Evolutionary conservation across 257 asterid genomes (phyloP).

Genomic region (Anisodus acutangulus): DNA sequence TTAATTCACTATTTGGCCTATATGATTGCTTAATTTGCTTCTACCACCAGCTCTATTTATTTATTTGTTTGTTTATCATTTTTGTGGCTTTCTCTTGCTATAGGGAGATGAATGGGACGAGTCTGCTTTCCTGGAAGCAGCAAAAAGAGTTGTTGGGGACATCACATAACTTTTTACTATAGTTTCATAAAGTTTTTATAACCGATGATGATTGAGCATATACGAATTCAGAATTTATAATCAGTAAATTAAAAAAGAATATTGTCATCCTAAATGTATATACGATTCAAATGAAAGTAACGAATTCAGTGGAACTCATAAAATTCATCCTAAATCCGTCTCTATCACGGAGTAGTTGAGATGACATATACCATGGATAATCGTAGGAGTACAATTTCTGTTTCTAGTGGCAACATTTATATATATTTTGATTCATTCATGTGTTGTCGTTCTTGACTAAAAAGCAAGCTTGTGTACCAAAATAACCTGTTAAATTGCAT

Average conservation of each 20-base stretch:
- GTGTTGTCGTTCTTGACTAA: constrained; percentile 58
- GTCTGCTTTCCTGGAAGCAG: constrained; percentile 69
- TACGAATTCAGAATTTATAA: neutral
- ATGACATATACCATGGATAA: neutral
- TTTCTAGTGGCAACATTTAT: neutral
- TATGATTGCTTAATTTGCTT: neutral
- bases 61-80: constrained; percentile 16
- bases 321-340: neutral
- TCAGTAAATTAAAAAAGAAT: neutral
- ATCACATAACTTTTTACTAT: constrained; percentile 10
- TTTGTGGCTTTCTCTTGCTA: constrained; percentile 8
- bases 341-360: neutral
- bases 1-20: constrained; percentile 8
- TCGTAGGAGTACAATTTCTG: too few species aligned
- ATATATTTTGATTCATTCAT: neutral
- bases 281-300: neutral
- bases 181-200: neutral
- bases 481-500: neutral
- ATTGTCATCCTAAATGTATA: neutral
- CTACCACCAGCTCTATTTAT: neutral
- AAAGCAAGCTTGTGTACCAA: neutral
- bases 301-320: neutral
- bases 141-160: constrained; percentile 53
- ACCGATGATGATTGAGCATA: accelerated
- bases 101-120: constrained; percentile 74